Evolutionary conservation across 495 filamentous ascomycete genomes (phyloP).

Genomic region (Penicillium cosmopolitanum): DNA sequence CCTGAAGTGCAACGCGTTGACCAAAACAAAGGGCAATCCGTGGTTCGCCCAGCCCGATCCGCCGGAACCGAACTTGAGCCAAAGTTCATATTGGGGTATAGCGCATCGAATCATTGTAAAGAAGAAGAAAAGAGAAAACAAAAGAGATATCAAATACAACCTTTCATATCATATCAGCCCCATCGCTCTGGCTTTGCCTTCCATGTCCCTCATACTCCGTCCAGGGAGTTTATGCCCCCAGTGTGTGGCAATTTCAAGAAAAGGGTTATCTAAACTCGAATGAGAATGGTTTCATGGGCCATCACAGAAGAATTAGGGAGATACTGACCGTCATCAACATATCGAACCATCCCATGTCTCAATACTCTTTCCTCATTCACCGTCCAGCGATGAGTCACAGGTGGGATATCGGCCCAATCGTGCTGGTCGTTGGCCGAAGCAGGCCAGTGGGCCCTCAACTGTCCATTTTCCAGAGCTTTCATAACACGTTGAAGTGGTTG

Average conservation of each 20-base stretch:
- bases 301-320: neutral
- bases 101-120: neutral
- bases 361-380: neutral
- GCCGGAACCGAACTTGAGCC: slow-evolving; percentile 5
- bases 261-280: neutral
- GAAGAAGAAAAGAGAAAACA: neutral
- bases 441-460: neutral
- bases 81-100: neutral
- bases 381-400: neutral
- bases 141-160: neutral
- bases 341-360: neutral
- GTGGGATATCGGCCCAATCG: neutral
- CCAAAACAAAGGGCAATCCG: slow-evolving; percentile 25
- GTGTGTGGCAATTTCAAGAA: neutral
- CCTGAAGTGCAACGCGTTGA: slow-evolving; percentile 12
- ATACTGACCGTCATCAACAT: neutral
- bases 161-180: neutral
- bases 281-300: neutral
- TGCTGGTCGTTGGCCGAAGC: too few relatives aligned
- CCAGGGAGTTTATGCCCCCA: neutral
- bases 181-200: neutral
- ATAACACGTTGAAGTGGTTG: slow-evolving; percentile 4
- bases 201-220: slow-evolving; percentile 3
- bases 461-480: neutral
- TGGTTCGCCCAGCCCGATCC: slow-evolving; percentile 21